A percentile compares a stretch with the other conserved stretches of the same genome.
Evolutionary conservation across 208 protist species (phyloP).

Genomic region (Leishmania braziliensis): DNA sequence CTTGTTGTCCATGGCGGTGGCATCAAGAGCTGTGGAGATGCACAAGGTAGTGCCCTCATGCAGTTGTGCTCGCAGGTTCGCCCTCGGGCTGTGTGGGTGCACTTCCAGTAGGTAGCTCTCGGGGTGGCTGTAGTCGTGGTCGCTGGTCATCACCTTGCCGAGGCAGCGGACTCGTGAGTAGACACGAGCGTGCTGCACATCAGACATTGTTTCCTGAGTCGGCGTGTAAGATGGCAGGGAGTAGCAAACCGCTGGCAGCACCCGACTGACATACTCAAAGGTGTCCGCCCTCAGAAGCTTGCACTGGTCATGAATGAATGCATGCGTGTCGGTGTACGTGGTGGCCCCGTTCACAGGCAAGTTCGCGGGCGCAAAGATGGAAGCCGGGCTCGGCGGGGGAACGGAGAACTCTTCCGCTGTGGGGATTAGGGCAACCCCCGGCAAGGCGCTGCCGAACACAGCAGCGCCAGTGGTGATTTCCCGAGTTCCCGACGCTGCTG

Average conservation of each 20-base stretch:
- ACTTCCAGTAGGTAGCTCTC: constrained; percentile 81
- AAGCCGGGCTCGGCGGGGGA: constrained; percentile 57
- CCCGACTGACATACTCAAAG: constrained; percentile 74
- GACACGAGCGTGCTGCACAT: constrained; percentile 74
- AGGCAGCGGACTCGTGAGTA: constrained; percentile 68
- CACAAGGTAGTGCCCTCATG: constrained; percentile 78
- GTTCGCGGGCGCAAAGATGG: constrained; percentile 64
- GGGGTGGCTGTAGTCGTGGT: constrained; percentile 72
- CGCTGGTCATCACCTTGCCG: constrained; percentile 69
- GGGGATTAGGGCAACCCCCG: constrained; percentile 51
- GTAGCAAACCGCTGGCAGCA: constrained; percentile 74
- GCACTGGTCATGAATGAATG: constrained; percentile 77
- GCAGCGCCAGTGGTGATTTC: background rate
- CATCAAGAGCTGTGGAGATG: constrained; percentile 75
- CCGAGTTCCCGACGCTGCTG: no score
- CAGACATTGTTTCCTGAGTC: constrained; percentile 53
- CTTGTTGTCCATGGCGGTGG: constrained; percentile 33
- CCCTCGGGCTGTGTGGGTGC: constrained; percentile 55
- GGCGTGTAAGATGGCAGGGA: constrained; percentile 57
- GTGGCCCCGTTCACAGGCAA: constrained; percentile 65
- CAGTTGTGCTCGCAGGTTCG: constrained; percentile 51
- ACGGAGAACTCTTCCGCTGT: constrained; percentile 56
- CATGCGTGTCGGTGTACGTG: constrained; percentile 51
- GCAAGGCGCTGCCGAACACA: background rate
- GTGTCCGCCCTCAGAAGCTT: constrained; percentile 85